Conservation (phyloP, 192 early-diverging fungal species). For the Coemansia sp. region DNA sequence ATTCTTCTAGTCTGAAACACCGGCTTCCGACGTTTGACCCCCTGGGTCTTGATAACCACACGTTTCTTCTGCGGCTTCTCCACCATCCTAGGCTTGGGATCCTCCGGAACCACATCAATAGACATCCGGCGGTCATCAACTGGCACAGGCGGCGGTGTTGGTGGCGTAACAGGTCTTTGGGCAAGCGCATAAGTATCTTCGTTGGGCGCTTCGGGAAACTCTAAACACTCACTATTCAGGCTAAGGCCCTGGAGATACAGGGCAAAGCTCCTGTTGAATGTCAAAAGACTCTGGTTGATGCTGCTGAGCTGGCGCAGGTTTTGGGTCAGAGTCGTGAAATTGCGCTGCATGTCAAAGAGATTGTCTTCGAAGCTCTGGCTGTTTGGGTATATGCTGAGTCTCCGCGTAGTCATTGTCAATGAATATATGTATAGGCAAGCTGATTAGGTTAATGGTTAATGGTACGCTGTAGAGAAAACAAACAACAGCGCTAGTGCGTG, state of each 20-base stretch:
- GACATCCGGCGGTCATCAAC: not conserved
- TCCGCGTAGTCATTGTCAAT: constrained; percentile 30
- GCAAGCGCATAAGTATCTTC: constrained; percentile 27
- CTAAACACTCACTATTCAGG: constrained; percentile 44
- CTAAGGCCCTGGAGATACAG: constrained; percentile 40
- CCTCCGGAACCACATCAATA: not conserved
- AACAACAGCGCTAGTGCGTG: too few species aligned
- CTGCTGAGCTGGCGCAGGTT: constrained; percentile 38
- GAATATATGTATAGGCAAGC: not conserved
- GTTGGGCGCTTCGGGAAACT: constrained; percentile 42
- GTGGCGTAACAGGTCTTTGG: constrained; percentile 30
- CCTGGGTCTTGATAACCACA: constrained; percentile 34
- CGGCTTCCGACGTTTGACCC: constrained; percentile 23
- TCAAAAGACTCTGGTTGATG: constrained; percentile 42
- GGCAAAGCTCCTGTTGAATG: constrained; percentile 48
- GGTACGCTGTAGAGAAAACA: too few species aligned
- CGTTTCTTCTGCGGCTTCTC: too few species aligned
- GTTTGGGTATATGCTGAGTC: constrained; percentile 47
- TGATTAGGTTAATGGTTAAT: too few species aligned
- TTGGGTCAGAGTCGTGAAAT: constrained; percentile 24
- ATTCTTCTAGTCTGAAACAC: constrained; percentile 39
- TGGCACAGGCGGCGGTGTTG: constrained; percentile 18
- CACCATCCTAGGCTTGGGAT: too few species aligned
- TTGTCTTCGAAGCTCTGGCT: constrained; percentile 44
- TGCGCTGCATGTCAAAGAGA: constrained; percentile 43